Evolutionary conservation across 2,329 filamentous ascomycete species (phyloP).

Genomic region (Mycosphaerella sp.): DNA sequence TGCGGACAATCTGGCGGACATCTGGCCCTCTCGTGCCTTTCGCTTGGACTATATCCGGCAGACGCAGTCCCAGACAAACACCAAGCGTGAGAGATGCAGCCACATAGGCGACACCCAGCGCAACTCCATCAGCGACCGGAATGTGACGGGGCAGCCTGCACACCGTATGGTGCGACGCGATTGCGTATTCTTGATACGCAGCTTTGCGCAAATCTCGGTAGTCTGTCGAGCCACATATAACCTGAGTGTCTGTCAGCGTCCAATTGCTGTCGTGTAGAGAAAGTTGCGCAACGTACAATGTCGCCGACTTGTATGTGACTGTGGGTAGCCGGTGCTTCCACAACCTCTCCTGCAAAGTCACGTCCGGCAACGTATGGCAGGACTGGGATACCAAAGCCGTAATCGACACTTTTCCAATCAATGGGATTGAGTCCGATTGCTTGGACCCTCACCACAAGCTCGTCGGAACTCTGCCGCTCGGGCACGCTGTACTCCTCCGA

Average conservation of each 20-base stretch:
- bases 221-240: conserved; percentile 38
- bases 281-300: conserved; percentile 1
- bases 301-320: conserved; percentile 17
- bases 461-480: conserved; percentile 24
- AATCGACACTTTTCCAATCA: conserved; percentile 41
- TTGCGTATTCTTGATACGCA: conserved; percentile 41
- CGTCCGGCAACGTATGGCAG: conserved; percentile 32
- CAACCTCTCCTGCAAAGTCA: conserved; percentile 30
- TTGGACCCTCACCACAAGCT: conserved; percentile 35
- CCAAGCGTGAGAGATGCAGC: conserved; percentile 42
- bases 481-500: conserved; percentile 11
- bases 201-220: conserved; percentile 40
- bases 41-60: conserved; percentile 7
- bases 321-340: conserved; percentile 40
- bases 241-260: background rate
- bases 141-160: conserved; percentile 35
- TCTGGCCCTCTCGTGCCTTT: conserved; percentile 12
- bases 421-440: conserved; percentile 40
- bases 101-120: conserved; percentile 39
- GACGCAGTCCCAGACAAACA: conserved; percentile 38
- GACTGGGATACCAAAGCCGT: conserved; percentile 40
- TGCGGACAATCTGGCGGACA: conserved; percentile 26
- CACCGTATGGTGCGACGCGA: conserved; percentile 41
- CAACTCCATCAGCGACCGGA: conserved; percentile 34
- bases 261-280: background rate